Conservation (phyloP, 2,329 filamentous ascomycete species). For the Davidsoniella eucalypti region DNA sequence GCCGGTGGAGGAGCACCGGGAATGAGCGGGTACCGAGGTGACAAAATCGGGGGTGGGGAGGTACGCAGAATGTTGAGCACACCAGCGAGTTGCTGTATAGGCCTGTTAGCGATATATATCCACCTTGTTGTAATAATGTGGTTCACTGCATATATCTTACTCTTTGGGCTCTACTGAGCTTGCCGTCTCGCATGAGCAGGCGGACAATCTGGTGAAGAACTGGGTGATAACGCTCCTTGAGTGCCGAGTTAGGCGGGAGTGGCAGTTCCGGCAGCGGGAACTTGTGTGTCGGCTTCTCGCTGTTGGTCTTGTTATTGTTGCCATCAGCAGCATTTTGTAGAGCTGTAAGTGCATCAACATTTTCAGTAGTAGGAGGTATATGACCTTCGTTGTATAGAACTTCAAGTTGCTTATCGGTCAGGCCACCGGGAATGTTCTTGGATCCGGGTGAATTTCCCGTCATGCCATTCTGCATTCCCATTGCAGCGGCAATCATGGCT, state of each 20-base stretch:
- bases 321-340: constrained; percentile 13
- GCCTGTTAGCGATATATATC: neutral
- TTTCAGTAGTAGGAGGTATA: constrained; percentile 22
- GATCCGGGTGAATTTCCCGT: no score
- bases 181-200: constrained; percentile 80
- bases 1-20: constrained; percentile 60
- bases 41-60: constrained; percentile 59
- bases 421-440: constrained; percentile 17
- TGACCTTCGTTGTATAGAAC: constrained; percentile 27
- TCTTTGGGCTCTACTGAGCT: constrained; percentile 76
- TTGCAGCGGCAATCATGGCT: constrained; percentile 11
- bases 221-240: constrained; percentile 73
- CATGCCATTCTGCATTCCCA: neutral
- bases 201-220: constrained; percentile 77
- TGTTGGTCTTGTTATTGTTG: constrained; percentile 12
- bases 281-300: constrained; percentile 45
- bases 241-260: constrained; percentile 42
- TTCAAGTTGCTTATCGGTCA: constrained; percentile 28
- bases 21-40: constrained; percentile 52
- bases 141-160: constrained; percentile 32
- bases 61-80: constrained; percentile 78
- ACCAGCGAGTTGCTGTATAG: constrained; percentile 60
- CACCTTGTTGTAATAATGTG: neutral
- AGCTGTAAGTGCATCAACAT: constrained; percentile 9
- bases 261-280: constrained; percentile 56